Percentiles rank a stretch among this genome's conserved stretches.
Evolutionary conservation across 352 stramenopile species (phyloP).

Genomic region (Pythium sukuiense): DNA sequence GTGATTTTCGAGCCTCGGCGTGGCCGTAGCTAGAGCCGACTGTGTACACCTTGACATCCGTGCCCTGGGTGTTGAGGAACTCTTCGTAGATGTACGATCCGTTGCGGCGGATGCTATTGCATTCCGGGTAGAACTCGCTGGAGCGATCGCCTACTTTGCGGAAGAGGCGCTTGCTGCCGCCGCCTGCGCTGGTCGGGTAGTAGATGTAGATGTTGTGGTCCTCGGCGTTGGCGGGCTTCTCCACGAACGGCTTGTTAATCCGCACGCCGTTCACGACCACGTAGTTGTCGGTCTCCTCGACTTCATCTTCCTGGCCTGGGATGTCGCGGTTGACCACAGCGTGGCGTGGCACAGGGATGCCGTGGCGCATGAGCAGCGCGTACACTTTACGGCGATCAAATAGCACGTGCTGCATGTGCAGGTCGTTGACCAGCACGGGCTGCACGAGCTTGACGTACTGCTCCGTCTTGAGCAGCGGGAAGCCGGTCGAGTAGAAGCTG

Average conservation of each 20-base stretch:
- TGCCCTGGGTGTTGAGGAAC: conserved; percentile 99
- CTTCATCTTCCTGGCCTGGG: conserved; percentile 61
- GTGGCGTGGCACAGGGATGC: conserved; percentile 96
- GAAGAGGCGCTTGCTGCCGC: conserved; percentile 98
- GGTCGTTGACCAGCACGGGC: conserved; percentile 97
- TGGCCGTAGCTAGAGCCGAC: conserved; percentile 98
- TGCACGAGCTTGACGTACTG: conserved; percentile 95
- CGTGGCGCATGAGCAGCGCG: conserved; percentile 91
- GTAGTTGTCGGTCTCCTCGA: conserved; percentile 84
- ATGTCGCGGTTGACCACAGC: conserved; percentile 94
- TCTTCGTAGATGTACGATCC: conserved; percentile 97
- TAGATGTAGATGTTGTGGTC: conserved; percentile 99
- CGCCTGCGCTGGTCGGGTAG: conserved; percentile 96
- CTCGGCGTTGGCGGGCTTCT: conserved; percentile 99
- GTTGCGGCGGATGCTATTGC: conserved; percentile 95
- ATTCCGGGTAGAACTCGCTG: conserved; percentile 96
- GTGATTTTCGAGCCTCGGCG: conserved; percentile 98
- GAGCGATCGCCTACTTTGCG: conserved; percentile 95
- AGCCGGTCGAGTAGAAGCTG: conserved; percentile 98
- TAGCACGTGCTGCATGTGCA: conserved; percentile 95
- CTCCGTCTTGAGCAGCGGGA: conserved; percentile 97
- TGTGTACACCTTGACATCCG: conserved; percentile 99
- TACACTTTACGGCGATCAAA: conserved; percentile 97
- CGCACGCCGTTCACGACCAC: conserved; percentile 92
- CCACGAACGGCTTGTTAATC: conserved; percentile 99